These are phyloP conservation scores for Rhodosorus marinus DNA, from an alignment of 23 red algal species.

Conservation along the genomic window DNA sequence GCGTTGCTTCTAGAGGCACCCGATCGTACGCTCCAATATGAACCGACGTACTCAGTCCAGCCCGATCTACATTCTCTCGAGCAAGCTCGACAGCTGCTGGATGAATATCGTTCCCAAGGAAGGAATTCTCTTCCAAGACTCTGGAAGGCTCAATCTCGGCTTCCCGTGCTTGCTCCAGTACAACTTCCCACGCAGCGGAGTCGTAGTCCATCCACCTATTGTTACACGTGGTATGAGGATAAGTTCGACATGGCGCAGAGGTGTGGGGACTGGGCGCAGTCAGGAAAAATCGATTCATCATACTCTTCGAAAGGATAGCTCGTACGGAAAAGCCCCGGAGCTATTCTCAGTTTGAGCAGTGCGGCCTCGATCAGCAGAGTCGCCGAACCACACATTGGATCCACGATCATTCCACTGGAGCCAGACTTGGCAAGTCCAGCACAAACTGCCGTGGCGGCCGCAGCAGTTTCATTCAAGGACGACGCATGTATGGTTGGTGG, in stretches of 20 bases:
- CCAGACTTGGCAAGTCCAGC: slow-evolving; percentile 6
- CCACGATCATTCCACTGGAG: slow-evolving; percentile 1
- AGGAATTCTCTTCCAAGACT: no score
- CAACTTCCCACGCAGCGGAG: not conserved
- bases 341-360: slow-evolving; percentile 1
- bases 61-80: not conserved
- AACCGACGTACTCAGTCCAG: no score
- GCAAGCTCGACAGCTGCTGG: slow-evolving; percentile 4
- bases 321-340: slow-evolving; percentile 13
- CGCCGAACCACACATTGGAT: slow-evolving; percentile 43
- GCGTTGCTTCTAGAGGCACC: no score
- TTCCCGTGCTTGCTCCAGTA: not conserved
- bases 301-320: not conserved
- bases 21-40: no score
- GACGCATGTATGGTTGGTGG: slow-evolving; percentile 1
- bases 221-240: no score
- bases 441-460: no score
- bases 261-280: no score
- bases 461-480: slow-evolving; percentile 23
- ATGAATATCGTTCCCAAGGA: slow-evolving; percentile 20
- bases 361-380: slow-evolving; percentile 26
- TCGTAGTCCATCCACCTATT: slow-evolving; percentile 7
- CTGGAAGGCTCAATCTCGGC: no score
- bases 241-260: no score
- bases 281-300: no score